Evolutionary conservation across 2,329 filamentous ascomycete genomes (phyloP), one percentile per base, ranked within the genome.

Genomic region (Grosmannia penicillata): DNA sequence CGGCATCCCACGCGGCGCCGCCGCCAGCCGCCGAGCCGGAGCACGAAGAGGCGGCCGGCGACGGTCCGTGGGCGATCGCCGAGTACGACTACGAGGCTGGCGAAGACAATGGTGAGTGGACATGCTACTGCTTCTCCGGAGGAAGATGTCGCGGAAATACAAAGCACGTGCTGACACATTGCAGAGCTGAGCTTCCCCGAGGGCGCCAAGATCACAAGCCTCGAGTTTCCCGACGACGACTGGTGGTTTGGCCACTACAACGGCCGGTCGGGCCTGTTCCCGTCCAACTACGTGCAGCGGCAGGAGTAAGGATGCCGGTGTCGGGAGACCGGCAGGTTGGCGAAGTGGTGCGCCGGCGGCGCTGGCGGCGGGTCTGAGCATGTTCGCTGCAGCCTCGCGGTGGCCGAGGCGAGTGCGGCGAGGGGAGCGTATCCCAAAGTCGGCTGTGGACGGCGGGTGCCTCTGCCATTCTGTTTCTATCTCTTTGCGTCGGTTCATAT

Each of bases 141-240:
- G n/a, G n/a, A n/a, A n/a, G n/a, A n/a, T n/a, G n/a, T n/a, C n/a
- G n/a, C n/a, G n/a, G n/a, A n/a, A n/a, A n/a, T n/a, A n/a, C n/a
- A n/a, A n/a, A n/a, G n/a, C 17, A 27, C n/a, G 28, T 39, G 43
- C 50, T 53, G 43, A 51, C 51, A 38, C 52, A 49, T 64, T 75
- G 23, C 49, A 76, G 72, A 76, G 49, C 53, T 76, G 46, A 86
- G 80, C 56, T 98, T 98, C 64, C 84, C 85, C 3, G 91, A 98
- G 52, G 80, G 82, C 23, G 89, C 82, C 28, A 85, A 67, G 45
- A 80, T 98, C 49, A 81, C 72, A 22, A 72, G 81, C 53, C 65
- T 98, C 47, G 84, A 95, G 64, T 96, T 96, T 60, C 91, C 91
- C 3, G 91, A 96, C 51, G 89, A 96, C 48, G 91, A 98, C 55